phyloP scores from a whole-genome alignment of 345 rosid genomes.

The Odontarrhena argentea region DNA sequence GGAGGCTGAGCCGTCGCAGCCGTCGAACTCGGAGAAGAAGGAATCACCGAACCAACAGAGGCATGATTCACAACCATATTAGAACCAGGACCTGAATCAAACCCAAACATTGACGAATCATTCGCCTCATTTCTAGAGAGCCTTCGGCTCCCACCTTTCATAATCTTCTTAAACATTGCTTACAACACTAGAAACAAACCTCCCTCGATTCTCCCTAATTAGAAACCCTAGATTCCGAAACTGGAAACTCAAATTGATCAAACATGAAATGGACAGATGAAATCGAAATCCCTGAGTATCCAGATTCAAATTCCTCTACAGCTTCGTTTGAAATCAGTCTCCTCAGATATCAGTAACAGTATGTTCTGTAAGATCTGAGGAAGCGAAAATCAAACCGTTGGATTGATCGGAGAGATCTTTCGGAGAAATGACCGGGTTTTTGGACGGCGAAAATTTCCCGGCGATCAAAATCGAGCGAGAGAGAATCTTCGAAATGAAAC shows the following conservation, averaged over 20 bases:
- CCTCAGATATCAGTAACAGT: neutral
- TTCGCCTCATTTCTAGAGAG: slow-evolving; percentile 62
- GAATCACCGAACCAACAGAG: slow-evolving; percentile 46
- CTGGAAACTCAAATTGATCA: slow-evolving; percentile 29
- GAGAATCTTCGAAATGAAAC: neutral
- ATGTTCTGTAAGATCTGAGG: slow-evolving; percentile 31
- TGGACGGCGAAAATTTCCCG: slow-evolving; percentile 1
- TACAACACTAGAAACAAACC: neutral
- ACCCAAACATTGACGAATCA: slow-evolving; percentile 50
- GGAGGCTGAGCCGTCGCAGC: slow-evolving; percentile 42
- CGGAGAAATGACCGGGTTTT: slow-evolving; percentile 14
- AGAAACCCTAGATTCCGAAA: slow-evolving; percentile 27
- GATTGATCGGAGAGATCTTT: slow-evolving; percentile 14
- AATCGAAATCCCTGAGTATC: slow-evolving; percentile 1
- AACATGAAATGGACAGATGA: slow-evolving; percentile 11
- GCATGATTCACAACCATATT: slow-evolving; percentile 71
- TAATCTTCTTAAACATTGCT: slow-evolving; percentile 81
- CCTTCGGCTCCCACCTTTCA: slow-evolving; percentile 74
- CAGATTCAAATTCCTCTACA: slow-evolving; percentile 29
- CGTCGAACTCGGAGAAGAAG: slow-evolving; percentile 32
- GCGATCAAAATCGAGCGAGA: slow-evolving; percentile 20
- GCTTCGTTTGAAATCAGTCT: neutral
- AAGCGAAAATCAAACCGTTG: slow-evolving; percentile 15
- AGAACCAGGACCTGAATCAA: slow-evolving; percentile 47
- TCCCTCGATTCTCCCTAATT: slow-evolving; percentile 1